Conservation (phyloP, 225 moss, liverwort and hornwort genomes). For the Antitrichia curtipendula region DNA sequence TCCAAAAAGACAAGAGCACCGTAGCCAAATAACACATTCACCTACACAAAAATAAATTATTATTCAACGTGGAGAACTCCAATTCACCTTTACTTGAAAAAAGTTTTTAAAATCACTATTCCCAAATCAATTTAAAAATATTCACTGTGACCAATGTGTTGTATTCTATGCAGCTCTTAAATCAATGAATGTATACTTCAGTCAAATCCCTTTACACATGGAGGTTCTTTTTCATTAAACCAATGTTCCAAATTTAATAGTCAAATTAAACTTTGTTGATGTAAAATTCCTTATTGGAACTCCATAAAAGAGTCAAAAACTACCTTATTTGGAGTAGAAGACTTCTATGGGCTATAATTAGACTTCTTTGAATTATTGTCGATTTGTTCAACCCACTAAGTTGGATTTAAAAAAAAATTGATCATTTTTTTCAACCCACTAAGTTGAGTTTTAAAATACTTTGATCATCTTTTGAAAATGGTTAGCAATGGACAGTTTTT, state of each 20-base stretch:
- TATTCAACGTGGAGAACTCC: background rate
- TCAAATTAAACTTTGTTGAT: background rate
- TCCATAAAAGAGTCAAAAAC: background rate
- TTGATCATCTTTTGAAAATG: background rate
- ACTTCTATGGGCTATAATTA: background rate
- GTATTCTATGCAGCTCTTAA: rapidly evolving
- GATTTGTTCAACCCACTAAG: too few species aligned
- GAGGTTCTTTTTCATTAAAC: background rate
- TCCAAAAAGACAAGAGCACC: rapidly evolving
- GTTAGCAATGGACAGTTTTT: too few species aligned
- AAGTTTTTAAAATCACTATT: too few species aligned
- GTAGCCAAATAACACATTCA: background rate
- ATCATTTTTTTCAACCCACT: too few species aligned
- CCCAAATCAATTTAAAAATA: background rate
- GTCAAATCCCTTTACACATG: background rate
- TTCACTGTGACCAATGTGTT: rapidly evolving
- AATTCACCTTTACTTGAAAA: background rate
- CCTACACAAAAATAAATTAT: too few species aligned
- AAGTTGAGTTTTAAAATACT: too few species aligned
- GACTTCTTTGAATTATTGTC: background rate
- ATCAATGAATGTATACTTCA: background rate
- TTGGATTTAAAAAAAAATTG: too few species aligned
- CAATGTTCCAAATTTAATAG: rapidly evolving
- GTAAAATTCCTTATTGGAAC: too few species aligned
- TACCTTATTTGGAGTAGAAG: too few species aligned